Conservation (phyloP, 805 yeast genomes). For the Candida germanica region DNA sequence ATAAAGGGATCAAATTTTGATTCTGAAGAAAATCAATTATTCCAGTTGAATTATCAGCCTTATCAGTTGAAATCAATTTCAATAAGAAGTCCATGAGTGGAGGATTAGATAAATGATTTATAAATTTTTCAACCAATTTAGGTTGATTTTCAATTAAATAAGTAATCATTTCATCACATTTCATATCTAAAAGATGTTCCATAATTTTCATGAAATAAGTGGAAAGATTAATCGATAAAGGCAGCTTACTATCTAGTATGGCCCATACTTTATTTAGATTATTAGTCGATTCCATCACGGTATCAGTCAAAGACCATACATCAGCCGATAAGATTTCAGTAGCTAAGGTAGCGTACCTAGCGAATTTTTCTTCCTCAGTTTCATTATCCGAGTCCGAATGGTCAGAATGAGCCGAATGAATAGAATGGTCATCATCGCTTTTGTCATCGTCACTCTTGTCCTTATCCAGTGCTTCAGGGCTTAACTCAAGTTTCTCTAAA, state of each 20-base stretch:
- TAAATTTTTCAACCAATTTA: constrained; percentile 37
- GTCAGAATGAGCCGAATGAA: no score
- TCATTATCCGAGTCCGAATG: constrained; percentile 19
- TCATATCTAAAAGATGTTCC: constrained; percentile 56
- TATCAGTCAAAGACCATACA: constrained; percentile 90
- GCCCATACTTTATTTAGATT: constrained; percentile 76
- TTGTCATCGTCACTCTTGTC: constrained; percentile 17
- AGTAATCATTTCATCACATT: constrained; percentile 46
- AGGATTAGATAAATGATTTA: constrained; percentile 43
- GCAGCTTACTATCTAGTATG: constrained; percentile 63
- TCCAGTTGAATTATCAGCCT: constrained; percentile 46
- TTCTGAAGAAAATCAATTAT: constrained; percentile 43
- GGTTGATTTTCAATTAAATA: constrained; percentile 44
- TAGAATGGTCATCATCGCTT: constrained; percentile 22
- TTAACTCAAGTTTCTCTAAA: neutral
- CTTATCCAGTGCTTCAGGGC: constrained; percentile 3
- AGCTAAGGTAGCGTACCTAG: constrained; percentile 48
- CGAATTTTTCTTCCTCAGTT: constrained; percentile 31
- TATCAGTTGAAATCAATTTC: constrained; percentile 44
- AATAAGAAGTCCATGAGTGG: constrained; percentile 46
- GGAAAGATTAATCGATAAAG: constrained; percentile 72
- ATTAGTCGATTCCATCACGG: constrained; percentile 72
- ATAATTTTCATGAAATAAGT: constrained; percentile 89
- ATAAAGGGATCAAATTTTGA: constrained; percentile 34
- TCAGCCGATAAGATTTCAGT: constrained; percentile 90